Percentiles rank a stretch among this genome's conserved stretches.
Conservation (phyloP, 371 early-diverging fungal genomes). For the Lichtheimia corymbifera region DNA sequence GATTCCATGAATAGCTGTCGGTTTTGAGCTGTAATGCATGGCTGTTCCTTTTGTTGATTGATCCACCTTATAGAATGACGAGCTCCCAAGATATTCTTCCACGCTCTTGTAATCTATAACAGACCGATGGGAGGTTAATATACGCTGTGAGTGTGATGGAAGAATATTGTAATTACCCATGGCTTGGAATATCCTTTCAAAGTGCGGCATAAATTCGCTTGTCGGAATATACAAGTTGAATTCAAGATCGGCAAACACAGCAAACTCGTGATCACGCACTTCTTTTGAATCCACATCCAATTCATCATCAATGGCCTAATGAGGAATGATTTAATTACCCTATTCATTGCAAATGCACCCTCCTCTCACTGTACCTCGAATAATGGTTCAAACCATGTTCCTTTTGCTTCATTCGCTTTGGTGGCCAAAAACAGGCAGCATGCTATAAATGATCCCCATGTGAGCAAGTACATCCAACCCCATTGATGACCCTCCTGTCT, state of each 20-base stretch:
- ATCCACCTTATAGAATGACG: conserved; percentile 41
- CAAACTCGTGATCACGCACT: conserved; percentile 83
- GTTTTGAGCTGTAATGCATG: too few relatives aligned
- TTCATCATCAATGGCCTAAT: conserved; percentile 44
- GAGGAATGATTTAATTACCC: neutral
- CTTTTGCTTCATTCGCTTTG: conserved; percentile 88
- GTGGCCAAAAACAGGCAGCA: conserved; percentile 78
- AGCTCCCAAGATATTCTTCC: conserved; percentile 55
- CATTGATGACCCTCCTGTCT: too few relatives aligned
- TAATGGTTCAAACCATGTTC: conserved; percentile 41
- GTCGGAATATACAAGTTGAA: conserved; percentile 82
- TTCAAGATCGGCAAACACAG: conserved; percentile 82
- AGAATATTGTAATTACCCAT: conserved; percentile 20
- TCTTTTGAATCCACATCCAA: conserved; percentile 79
- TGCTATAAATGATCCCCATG: conserved; percentile 45
- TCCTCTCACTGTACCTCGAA: conserved; percentile 25
- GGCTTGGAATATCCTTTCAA: conserved; percentile 70
- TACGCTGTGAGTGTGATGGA: neutral
- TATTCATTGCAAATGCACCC: neutral
- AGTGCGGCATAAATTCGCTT: conserved; percentile 85
- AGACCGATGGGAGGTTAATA: neutral
- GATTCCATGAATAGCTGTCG: too few relatives aligned
- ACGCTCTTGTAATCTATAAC: conserved; percentile 45
- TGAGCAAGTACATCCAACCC: neutral
- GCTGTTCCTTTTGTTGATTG: neutral